These are phyloP conservation scores for Erythrophleum fordii DNA, from an alignment of 306 rosid genomes.

Conservation along the genomic window DNA sequence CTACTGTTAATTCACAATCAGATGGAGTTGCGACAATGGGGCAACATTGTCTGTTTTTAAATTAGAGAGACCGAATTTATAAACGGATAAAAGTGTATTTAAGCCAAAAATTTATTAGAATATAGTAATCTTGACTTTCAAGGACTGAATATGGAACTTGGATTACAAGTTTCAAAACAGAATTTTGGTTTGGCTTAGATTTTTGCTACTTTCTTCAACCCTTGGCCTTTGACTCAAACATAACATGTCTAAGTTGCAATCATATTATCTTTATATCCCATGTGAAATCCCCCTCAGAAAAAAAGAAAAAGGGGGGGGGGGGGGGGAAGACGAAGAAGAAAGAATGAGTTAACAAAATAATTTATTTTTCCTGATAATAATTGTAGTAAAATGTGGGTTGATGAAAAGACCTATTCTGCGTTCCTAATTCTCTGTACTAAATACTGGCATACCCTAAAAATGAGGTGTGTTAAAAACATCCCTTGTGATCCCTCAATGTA, in stretches of 20 bases:
- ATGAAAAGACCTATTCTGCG: neutral
- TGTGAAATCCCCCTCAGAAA: too few species aligned
- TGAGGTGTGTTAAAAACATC: neutral
- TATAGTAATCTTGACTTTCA: too few species aligned
- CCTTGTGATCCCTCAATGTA: neutral
- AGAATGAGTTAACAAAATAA: neutral
- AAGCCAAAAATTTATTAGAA: too few species aligned
- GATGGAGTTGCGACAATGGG: too few species aligned
- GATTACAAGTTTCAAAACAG: neutral
- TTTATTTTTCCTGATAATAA: neutral
- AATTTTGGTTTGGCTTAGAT: neutral
- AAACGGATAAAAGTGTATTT: too few species aligned
- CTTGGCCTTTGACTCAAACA: neutral
- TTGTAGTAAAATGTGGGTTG: neutral
- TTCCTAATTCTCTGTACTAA: neutral
- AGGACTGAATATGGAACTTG: neutral
- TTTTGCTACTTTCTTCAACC: neutral
- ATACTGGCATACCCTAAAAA: constrained; percentile 3
- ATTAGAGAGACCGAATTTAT: too few species aligned
- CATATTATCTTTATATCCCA: too few species aligned
- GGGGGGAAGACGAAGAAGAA: too few species aligned
- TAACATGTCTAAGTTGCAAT: too few species aligned
- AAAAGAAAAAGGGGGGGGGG: too few species aligned
- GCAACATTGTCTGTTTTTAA: too few species aligned
- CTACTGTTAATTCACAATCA: too few species aligned